These are phyloP conservation scores for Hagleromyces aurorensis DNA, from an alignment of 805 yeast species.

Conservation along the genomic window DNA sequence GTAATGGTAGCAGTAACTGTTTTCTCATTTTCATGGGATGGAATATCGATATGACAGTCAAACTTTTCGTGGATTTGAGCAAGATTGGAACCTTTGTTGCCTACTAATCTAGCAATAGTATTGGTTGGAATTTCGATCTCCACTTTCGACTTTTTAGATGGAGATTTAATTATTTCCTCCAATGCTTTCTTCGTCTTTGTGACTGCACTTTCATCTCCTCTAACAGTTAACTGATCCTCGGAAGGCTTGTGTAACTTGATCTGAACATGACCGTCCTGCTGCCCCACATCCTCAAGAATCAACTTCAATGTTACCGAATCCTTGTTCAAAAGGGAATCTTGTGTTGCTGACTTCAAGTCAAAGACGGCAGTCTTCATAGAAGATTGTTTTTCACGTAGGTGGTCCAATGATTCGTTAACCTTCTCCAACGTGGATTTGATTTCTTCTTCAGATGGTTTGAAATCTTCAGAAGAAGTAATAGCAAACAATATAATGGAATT, in stretches of 20 bases:
- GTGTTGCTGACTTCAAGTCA: slow-evolving; percentile 46
- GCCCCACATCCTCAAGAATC: slow-evolving; percentile 32
- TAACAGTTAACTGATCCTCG: slow-evolving; percentile 51
- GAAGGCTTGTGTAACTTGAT: slow-evolving; percentile 43
- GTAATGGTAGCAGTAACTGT: slow-evolving; percentile 49
- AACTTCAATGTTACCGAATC: slow-evolving; percentile 16
- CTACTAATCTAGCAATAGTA: slow-evolving; percentile 74
- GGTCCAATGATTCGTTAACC: slow-evolving; percentile 47
- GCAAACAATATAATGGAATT: slow-evolving; percentile 50
- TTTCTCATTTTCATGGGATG: slow-evolving; percentile 31
- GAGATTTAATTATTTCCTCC: slow-evolving; percentile 23
- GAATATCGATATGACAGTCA: slow-evolving; percentile 70
- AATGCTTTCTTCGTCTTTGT: slow-evolving; percentile 32
- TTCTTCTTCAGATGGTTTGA: slow-evolving; percentile 61
- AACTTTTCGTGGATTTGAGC: slow-evolving; percentile 61
- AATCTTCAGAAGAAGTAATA: slow-evolving; percentile 48
- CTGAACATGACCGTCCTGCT: slow-evolving; percentile 31
- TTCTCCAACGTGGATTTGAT: slow-evolving; percentile 44
- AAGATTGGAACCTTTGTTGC: slow-evolving; percentile 77
- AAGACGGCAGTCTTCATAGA: slow-evolving; percentile 46
- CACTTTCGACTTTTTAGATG: slow-evolving; percentile 30
- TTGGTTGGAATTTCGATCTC: slow-evolving; percentile 54
- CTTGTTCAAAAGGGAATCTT: slow-evolving; percentile 33
- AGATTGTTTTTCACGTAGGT: slow-evolving; percentile 50
- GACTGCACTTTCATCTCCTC: slow-evolving; percentile 65